These are phyloP conservation scores for Penicillium sclerotiorum DNA, from an alignment of 2,329 filamentous ascomycete species.

Conservation along the genomic window DNA sequence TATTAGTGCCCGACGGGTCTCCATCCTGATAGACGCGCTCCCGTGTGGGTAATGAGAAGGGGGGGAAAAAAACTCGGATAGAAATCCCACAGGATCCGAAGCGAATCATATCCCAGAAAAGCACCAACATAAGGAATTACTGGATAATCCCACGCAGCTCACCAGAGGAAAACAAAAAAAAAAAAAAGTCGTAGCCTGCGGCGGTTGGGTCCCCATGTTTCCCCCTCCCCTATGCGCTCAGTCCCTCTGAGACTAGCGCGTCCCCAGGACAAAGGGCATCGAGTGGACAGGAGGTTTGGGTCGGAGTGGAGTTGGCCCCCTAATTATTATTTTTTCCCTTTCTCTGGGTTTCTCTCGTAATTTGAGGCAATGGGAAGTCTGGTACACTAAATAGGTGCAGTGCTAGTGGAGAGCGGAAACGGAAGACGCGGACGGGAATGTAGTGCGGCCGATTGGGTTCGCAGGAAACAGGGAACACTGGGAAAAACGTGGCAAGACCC, in stretches of 20 bases:
- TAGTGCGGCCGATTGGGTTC: conserved; percentile 4
- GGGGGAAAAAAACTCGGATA: too few species aligned
- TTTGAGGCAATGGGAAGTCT: not conserved
- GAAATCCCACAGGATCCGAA: too few species aligned
- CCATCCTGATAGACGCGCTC: conserved; percentile 32
- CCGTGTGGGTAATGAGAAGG: conserved; percentile 24
- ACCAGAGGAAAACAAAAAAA: too few species aligned
- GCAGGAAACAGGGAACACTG: not conserved
- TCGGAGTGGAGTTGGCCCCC: conserved; percentile 11
- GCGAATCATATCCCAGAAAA: too few species aligned
- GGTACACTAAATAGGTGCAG: conserved; percentile 5
- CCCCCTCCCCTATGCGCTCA: conserved; percentile 23
- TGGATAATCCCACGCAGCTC: too few species aligned
- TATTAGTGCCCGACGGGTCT: conserved; percentile 31
- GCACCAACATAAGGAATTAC: too few species aligned
- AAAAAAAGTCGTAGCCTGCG: conserved; percentile 18
- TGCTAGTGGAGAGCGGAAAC: conserved; percentile 6
- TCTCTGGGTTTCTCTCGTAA: conserved; percentile 1
- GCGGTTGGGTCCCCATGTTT: conserved; percentile 15
- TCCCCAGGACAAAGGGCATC: conserved; percentile 23
- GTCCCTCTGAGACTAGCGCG: conserved; percentile 27
- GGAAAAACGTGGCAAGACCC: conserved; percentile 3
- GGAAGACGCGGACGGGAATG: conserved; percentile 9
- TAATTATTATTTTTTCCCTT: not conserved
- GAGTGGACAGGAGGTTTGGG: conserved; percentile 26